Evolutionary conservation across 371 early-diverging fungal species (phyloP).

Genomic region (Haplosporangium sp.): DNA sequence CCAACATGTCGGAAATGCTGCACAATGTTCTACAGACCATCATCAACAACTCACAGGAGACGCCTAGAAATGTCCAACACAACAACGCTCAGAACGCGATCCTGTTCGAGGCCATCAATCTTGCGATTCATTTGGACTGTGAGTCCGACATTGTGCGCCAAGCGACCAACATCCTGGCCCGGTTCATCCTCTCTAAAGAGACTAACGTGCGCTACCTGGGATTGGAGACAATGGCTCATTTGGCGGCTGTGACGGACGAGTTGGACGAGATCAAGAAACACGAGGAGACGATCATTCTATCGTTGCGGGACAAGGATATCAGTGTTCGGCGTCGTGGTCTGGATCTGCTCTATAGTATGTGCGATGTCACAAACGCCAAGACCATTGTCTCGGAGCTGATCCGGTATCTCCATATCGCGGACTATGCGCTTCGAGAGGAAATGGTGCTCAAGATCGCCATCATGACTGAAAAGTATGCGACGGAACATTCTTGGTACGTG

Average conservation of each 20-base stretch:
- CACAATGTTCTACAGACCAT: conserved; percentile 83
- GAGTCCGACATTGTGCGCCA: conserved; percentile 88
- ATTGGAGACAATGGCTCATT: conserved; percentile 96
- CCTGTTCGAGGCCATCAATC: conserved; percentile 95
- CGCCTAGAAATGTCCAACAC: conserved; percentile 95
- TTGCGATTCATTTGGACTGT: conserved; percentile 93
- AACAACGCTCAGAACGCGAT: conserved; percentile 97
- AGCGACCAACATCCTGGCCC: conserved; percentile 84
- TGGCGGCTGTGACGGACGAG: conserved; percentile 90
- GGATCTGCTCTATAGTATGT: conserved; percentile 97
- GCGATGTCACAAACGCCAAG: conserved; percentile 88
- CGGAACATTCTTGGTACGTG: conserved; percentile 97
- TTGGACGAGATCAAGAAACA: conserved; percentile 86
- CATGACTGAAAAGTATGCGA: conserved; percentile 96
- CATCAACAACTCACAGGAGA: conserved; percentile 85
- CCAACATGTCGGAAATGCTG: conserved; percentile 69
- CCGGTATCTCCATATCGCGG: conserved; percentile 87
- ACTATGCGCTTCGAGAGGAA: conserved; percentile 93
- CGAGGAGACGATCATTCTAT: conserved; percentile 90
- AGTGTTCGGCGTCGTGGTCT: conserved; percentile 95
- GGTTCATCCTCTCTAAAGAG: conserved; percentile 92
- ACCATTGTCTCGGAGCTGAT: conserved; percentile 92
- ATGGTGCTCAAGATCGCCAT: conserved; percentile 98
- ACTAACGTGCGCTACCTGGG: conserved; percentile 96
- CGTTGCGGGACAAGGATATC: conserved; percentile 95